Evolutionary conservation across 2,329 filamentous ascomycete genomes (phyloP), one percentile per base, ranked within the genome.

Genomic region (Penicillium griseofulvum): DNA sequence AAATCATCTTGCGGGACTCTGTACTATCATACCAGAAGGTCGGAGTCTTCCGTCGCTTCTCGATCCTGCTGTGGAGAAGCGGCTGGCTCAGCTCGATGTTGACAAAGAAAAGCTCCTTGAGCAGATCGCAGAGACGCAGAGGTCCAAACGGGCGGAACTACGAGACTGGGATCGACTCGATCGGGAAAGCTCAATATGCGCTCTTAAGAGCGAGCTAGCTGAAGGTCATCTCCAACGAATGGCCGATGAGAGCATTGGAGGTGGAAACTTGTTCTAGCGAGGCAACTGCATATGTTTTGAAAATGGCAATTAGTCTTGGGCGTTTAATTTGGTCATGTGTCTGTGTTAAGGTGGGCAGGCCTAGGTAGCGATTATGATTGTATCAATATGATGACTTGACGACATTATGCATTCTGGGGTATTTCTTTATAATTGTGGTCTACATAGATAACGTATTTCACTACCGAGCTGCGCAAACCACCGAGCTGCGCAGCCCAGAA

Each of bases 131-230:
- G 76, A 78, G 54, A 78, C 72, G 50, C 77, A 80, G 54, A 69
- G 63, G 48, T 54, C 65, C 11, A 80, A 79, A 60, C 69, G 77
- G 44, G 65, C 66, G 16, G 72, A 68, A 0, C 55, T 80, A 49
- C 72, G 71, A 50, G 78, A 80, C 34, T 81, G 78, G 78, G 76
- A 80, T 49, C 74, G 69, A 48, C 57, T 78, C 42, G 75, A 79
- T 56, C 68, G 77, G 31, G 78, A 81, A 63, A 78, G 72, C 54
- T 73, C 75, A 28, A 76, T 77, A 19, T 76, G 76, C 38, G 72
- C 73, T 3, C 60, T 79, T 42, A 78, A 74, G 59, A 79, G 76
- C 58, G 78, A 80, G 52, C 63, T 80, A 49, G 78, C 78, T 3
- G 78, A 80, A 57, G 70, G 74, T 1, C 75, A 79, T 65, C 59